Conservation (phyloP, 768 basidiomycete genomes). For the Amanita thiersii region DNA sequence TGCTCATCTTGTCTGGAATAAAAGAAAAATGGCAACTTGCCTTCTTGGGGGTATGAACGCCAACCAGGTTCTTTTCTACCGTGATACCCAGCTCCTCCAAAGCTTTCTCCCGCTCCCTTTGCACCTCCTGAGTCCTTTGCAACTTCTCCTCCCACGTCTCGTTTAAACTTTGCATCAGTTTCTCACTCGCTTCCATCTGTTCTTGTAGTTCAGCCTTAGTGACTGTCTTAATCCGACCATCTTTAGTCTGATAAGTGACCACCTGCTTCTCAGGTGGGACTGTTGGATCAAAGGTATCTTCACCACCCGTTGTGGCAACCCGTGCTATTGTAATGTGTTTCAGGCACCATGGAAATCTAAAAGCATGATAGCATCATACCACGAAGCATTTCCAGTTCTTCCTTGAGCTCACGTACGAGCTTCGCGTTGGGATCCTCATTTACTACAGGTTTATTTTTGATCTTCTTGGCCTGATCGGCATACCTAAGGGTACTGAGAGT, state of each 20-base stretch:
- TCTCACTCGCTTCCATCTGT: slow-evolving; percentile 92
- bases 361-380: slow-evolving; percentile 37
- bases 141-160: slow-evolving; percentile 98
- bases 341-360: slow-evolving; percentile 10
- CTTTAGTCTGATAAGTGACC: slow-evolving; percentile 88
- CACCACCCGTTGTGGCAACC: slow-evolving; percentile 58
- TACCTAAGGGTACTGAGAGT: slow-evolving; percentile 95
- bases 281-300: slow-evolving; percentile 78
- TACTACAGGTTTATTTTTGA: slow-evolving; percentile 98
- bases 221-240: slow-evolving; percentile 90
- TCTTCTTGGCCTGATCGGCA: slow-evolving; percentile 99
- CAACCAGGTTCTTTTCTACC: slow-evolving; percentile 93
- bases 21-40: slow-evolving; percentile 34
- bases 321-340: slow-evolving; percentile 41
- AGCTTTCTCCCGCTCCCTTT: slow-evolving; percentile 95
- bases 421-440: slow-evolving; percentile 99
- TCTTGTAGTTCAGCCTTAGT: slow-evolving; percentile 97
- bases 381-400: slow-evolving; percentile 90
- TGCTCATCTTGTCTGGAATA: slow-evolving; percentile 9
- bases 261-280: slow-evolving; percentile 93
- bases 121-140: slow-evolving; percentile 84
- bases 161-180: slow-evolving; percentile 87
- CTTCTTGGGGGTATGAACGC: slow-evolving; percentile 97
- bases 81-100: slow-evolving; percentile 96
- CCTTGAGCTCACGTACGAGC: slow-evolving; percentile 97